Conservation (phyloP, 768 basidiomycete genomes). For the Holtermanniella nyarrowii region DNA sequence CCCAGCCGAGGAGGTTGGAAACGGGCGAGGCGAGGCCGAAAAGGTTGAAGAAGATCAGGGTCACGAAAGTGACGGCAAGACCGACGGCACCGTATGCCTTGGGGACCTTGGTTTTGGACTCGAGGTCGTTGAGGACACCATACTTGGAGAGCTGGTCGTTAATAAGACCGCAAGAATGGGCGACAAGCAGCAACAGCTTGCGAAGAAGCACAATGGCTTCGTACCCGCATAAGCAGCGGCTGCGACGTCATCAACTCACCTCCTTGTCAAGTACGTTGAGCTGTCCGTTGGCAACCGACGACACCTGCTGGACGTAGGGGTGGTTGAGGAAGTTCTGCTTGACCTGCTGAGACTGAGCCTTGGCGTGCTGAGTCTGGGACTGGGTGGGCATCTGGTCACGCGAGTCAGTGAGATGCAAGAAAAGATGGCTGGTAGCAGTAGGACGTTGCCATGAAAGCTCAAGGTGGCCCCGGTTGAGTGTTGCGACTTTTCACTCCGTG, state of each 20-base stretch:
- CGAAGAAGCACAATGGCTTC: neutral
- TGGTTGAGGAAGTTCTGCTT: slow-evolving; percentile 74
- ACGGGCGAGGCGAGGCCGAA: slow-evolving; percentile 75
- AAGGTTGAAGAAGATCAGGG: slow-evolving; percentile 43
- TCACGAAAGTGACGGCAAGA: slow-evolving; percentile 49
- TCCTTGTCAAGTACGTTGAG: slow-evolving; percentile 90
- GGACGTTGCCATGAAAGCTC: no score
- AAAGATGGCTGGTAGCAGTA: no score
- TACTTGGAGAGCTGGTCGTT: slow-evolving; percentile 55
- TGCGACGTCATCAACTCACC: slow-evolving; percentile 47
- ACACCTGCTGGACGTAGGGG: slow-evolving; percentile 71
- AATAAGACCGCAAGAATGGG: neutral
- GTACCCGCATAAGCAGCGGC: neutral
- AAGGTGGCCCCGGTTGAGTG: no score
- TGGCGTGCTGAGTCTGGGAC: no score
- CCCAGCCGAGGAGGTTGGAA: slow-evolving; percentile 92
- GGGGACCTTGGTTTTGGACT: slow-evolving; percentile 82
- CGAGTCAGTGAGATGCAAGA: neutral
- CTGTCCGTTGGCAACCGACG: slow-evolving; percentile 72
- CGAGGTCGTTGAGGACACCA: slow-evolving; percentile 68
- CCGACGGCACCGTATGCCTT: slow-evolving; percentile 84
- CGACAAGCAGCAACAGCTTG: neutral
- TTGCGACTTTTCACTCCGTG: no score
- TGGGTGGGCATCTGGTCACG: slow-evolving; percentile 23
- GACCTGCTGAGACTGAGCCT: slow-evolving; percentile 34